Evolutionary conservation across 305 asterid species (phyloP), one percentile per base, ranked within the genome.

Genomic region (Fraxinus dipetala): DNA sequence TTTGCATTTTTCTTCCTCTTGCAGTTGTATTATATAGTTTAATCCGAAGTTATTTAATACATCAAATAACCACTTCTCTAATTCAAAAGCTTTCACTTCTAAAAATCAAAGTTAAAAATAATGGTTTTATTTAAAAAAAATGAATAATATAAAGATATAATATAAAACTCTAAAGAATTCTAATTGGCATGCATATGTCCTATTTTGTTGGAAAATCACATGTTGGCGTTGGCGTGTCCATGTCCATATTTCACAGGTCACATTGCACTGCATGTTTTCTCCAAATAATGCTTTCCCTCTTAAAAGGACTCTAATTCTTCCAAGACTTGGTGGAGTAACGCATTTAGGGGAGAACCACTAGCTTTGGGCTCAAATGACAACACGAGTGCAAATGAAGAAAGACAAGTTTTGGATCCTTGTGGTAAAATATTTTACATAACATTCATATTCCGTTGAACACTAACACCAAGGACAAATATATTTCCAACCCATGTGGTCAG

Each of bases 41-140:
- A 51, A 16, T 51, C 20, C 7, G 61, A 56, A 56, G 26, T 56
- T 18, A 56, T 56, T 56, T 18, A 18, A 56, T 56, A 18, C 26
- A 18, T n/a, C 11, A 56, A 56, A 56, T 56, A 6, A 6, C 65
- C 65, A 18, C 26, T 18, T 6, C 63, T 51, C 63, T 56, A 56
- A 56, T 18, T n/a, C 28, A 56, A 20, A 56, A 56, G 28, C 18
- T 56, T 56, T 18, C 65, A 56, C 28, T 54, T n/a, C 26, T 56
- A 6, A 18, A 56, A 56, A 56, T n/a, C 65, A 56, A n/a, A 56
- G 65, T 56, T 56, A n/a, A 56, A 56, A 56, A 56, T 56, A 56
- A 56, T 56, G 65, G 65, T 56, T 80, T 32, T 80, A 65, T 20
- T 80, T 11, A 9, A 40, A 40, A 69, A 80, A 43, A 32, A 54